Base-by-base conservation (phyloP, 441 rosid species). In the Manihot esculenta region DNA sequence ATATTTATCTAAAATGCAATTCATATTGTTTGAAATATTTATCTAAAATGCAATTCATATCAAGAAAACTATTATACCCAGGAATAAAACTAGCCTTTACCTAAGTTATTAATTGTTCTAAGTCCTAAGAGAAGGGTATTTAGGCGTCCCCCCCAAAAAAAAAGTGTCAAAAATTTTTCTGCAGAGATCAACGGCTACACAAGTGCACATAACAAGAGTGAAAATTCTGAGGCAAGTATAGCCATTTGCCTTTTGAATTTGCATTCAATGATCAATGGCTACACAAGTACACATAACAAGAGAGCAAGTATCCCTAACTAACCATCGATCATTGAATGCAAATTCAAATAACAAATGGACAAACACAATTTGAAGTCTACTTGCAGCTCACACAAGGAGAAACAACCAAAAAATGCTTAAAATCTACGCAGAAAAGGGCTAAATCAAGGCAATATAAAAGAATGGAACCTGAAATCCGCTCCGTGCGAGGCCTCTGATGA, bases 391-490 rank as follows among this genome's bases (percentile, higher is more conserved):
- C 12, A 23, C 8, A 45, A 18, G 44, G 15, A 17, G 21, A 60
- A 27, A 45, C 9, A 27, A 41, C 6, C 17, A 38, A 55, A 59
- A 23, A 38, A 56, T 47, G 11, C 14, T 30, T 30, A 47, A 47
- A n/a, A 64, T 14, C 57, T 47, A 33, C 24, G 2, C 4, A 18
- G 4, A 50, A 35, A 47, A 17, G 21, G 10, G 11, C 8, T 0
- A 20, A 9, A 15, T 41, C 0, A 55, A 33, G 55, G 42, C 41
- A 27, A 41, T 5, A 41, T n/a, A 47, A 70, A 26, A 38, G 50
- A 66, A 72, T 42, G 58, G 2, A 62, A 92, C 94, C 96, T 64
- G 96, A 87, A 80, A 92, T 92, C 30, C 96, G 76, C 78, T 90
- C 96, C 0, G 91, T 90, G 38, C 81, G 82, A 42, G 77, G 78